These are phyloP conservation scores for Aethionema arabicum DNA, from an alignment of 345 rosid genomes.

Conservation along the genomic window DNA sequence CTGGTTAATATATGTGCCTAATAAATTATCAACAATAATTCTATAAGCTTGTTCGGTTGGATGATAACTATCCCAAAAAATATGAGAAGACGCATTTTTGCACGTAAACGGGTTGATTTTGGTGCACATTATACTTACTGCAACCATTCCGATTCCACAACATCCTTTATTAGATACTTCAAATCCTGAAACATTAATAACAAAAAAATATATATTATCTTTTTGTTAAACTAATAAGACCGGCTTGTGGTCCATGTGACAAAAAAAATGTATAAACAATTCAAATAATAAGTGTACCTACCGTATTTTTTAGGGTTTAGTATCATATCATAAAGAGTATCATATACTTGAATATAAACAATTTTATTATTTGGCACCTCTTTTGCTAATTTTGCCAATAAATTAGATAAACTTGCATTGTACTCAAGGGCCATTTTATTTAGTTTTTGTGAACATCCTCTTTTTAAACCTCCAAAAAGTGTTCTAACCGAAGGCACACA, in stretches of 20 bases:
- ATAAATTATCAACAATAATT: slow-evolving; percentile 24
- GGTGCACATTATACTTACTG: slow-evolving; percentile 48
- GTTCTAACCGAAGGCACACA: slow-evolving; percentile 24
- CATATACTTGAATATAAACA: slow-evolving; percentile 45
- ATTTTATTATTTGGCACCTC: slow-evolving; percentile 22
- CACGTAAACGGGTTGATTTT: slow-evolving; percentile 36
- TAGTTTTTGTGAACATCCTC: background rate
- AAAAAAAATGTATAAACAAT: no score
- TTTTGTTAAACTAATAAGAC: no score
- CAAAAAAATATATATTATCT: no score
- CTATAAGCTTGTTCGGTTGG: slow-evolving; percentile 57
- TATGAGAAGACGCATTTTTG: slow-evolving; percentile 35
- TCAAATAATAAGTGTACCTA: no score
- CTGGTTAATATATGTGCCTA: slow-evolving; percentile 3
- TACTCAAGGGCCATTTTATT: slow-evolving; percentile 22
- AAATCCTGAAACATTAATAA: slow-evolving; percentile 35
- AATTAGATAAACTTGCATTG: slow-evolving; percentile 14
- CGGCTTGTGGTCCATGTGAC: no score
- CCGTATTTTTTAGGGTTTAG: slow-evolving; percentile 41
- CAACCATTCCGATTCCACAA: slow-evolving; percentile 56
- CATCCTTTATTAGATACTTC: slow-evolving; percentile 47
- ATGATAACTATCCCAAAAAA: slow-evolving; percentile 68
- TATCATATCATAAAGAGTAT: slow-evolving; percentile 42
- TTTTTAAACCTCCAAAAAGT: background rate
- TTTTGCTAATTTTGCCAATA: slow-evolving; percentile 3